Evolutionary conservation across 2,329 filamentous ascomycete species (phyloP), one percentile per base, ranked within the genome.

Genomic region (Sarocladium oryzae): DNA sequence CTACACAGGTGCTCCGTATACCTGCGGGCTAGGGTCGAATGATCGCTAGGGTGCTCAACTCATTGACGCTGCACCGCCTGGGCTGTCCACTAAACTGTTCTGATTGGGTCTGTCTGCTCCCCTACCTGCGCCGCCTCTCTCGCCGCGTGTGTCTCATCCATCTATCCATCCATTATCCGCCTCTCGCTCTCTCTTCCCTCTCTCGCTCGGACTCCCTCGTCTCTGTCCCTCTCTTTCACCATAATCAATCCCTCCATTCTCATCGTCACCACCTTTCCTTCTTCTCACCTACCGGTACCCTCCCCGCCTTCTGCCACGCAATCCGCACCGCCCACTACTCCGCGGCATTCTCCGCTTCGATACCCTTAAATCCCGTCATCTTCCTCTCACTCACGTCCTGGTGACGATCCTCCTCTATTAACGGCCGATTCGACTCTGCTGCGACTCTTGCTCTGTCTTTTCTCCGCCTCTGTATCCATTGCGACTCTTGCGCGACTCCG

Each of bases 361-460:
- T 33, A 18, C 24, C 28, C 43, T 33, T 48, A 48, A 48, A 32
- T 48, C 43, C n/a, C 43, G 43, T 21, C 43, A 18, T 20, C 43
- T 13, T 48, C 26, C 23, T 30, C 28, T 30, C 13, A 7, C 28
- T 30, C 36, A 32, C 43, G 43, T 48, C 43, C 43, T 48, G 43
- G 43, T 13, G 43, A 48, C 43, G 43, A 48, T 32, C 28, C 43
- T 32, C 11, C 30, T 4, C 40, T 21, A 7, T n/a, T 26, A 28
- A 18, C 40, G 21, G n/a, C 40, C n/a, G 40, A 15, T 30, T n/a
- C n/a, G 26, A 28, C 43, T 41, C 37, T 13, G 5, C 37, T 11
- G n/a, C 37, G 8, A 16, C 5, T 8, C 37, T 41, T 23, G 8
- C 16, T 30, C 7, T 13, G 7, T 28, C 40, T 45, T n/a, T 8